Evolutionary conservation across 2,329 filamentous ascomycete species (phyloP), one percentile per base, ranked within the genome.

Genomic region (Aspergillus glaucus): DNA sequence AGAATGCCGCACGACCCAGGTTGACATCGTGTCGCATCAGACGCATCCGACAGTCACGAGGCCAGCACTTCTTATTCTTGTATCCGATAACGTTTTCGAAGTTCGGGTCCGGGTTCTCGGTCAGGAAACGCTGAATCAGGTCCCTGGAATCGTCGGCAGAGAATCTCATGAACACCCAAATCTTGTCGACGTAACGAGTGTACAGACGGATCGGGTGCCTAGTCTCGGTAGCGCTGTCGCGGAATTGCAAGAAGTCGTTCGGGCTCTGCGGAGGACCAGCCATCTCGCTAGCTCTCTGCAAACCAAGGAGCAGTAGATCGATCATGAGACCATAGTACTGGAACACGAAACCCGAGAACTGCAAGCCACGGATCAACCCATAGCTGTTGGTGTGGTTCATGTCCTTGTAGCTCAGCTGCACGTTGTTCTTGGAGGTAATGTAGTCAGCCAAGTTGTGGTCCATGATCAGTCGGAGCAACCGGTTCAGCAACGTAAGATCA

Each of bases 301-400:
- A 79, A 42, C 93, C 93, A 24, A 98, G 83, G 19, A 98, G 79
- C 34, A 98, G 77, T 42, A 98, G 79, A 72, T 98, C 93, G 47
- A 98, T 84, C 50, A 98, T 92, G 52, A 98, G 77, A 43, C 94
- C 93, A 61, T 98, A 98, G 77, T 91, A 98, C 66, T 98, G 93
- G 79, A 98, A 98, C 19, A 98, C 93, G 55, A 98, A 98, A 0
- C 89, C 93, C 1, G 93, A 96, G 73, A 98, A 98, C 58, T 98
- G 94, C 14, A 98, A 79, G 59, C 94, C 93, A 62, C 93, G 89
- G 62, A 98, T 96, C 86, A 98, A 87, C 59, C 93, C 93, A 65
- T 97, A 98, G 65, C 89, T 94, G 73, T 98, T 98, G 65, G 94
- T 93, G 64, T 98, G 93, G 65, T 96, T 97, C 93, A 98, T 98